A percentile compares a stretch with the other conserved stretches of the same genome.
Evolutionary conservation across 495 filamentous ascomycete genomes (phyloP).

Genomic region (Penicillium arizonense): DNA sequence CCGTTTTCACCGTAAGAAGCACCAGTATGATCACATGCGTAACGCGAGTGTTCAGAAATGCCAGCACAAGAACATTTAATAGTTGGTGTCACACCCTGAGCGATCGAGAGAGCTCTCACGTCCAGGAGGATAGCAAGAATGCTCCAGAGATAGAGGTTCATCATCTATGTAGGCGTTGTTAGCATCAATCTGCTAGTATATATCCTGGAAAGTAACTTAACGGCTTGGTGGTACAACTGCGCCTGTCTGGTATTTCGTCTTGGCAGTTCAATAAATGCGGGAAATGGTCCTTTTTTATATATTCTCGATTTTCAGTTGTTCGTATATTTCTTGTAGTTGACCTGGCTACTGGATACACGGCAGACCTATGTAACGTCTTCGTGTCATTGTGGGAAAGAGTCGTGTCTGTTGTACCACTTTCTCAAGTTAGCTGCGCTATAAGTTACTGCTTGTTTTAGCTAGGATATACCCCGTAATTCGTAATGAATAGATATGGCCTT

Average conservation of each 20-base stretch:
- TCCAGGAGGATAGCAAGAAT: not conserved
- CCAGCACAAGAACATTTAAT: conserved; percentile 7
- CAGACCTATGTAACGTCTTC: not conserved
- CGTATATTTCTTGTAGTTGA: not conserved
- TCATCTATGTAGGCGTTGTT: not conserved
- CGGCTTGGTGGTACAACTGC: not conserved
- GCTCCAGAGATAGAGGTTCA: not conserved
- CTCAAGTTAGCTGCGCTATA: not conserved
- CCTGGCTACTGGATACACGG: not conserved
- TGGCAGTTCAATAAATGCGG: not conserved
- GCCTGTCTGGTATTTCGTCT: not conserved
- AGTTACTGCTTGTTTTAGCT: not conserved
- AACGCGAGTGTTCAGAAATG: not conserved
- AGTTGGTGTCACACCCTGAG: not conserved
- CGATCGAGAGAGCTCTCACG: not conserved
- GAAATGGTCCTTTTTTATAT: not conserved
- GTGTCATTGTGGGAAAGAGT: not conserved
- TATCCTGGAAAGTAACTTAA: not conserved
- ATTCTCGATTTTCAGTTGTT: not conserved
- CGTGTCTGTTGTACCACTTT: not conserved
- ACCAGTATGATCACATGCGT: not conserved
- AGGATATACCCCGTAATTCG: not conserved
- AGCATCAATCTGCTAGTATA: not conserved
- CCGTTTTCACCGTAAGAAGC: conserved; percentile 6
- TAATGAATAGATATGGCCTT: not conserved